Conservation (phyloP, 257 asterid genomes). For the Lavandula angustifolia region DNA sequence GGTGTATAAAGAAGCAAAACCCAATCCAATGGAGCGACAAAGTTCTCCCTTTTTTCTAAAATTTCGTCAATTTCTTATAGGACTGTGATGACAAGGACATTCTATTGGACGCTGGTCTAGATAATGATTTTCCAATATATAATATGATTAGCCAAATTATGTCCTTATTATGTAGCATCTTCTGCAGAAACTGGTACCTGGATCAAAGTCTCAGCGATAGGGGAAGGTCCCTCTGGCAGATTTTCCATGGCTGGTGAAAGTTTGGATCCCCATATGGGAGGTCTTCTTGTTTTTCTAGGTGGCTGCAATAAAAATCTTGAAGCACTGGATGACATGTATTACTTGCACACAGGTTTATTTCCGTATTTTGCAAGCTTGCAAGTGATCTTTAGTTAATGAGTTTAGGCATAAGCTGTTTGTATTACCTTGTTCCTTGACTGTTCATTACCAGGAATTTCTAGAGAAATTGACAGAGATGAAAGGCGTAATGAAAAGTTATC, state of each 20-base stretch:
- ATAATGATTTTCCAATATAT: slow-evolving; percentile 16
- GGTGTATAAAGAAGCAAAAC: too few species aligned
- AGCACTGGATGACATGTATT: slow-evolving; percentile 88
- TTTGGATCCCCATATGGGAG: slow-evolving; percentile 84
- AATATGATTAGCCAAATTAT: background rate
- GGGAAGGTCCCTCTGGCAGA: slow-evolving; percentile 88
- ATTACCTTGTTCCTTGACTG: background rate
- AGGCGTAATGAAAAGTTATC: slow-evolving; percentile 76
- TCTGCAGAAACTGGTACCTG: slow-evolving; percentile 73
- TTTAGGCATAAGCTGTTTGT: slow-evolving; percentile 22
- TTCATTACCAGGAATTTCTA: slow-evolving; percentile 58
- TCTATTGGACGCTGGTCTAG: background rate
- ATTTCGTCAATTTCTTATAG: too few species aligned
- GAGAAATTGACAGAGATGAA: slow-evolving; percentile 65
- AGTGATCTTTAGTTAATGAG: slow-evolving; percentile 27
- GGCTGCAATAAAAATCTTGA: slow-evolving; percentile 95
- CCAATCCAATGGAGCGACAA: too few species aligned
- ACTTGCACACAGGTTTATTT: slow-evolving; percentile 75
- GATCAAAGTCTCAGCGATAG: slow-evolving; percentile 64
- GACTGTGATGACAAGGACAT: too few species aligned
- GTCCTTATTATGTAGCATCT: slow-evolving; percentile 23
- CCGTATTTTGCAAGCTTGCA: slow-evolving; percentile 19
- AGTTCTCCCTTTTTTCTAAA: too few species aligned
- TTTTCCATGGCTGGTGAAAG: slow-evolving; percentile 95
- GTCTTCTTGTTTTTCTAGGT: slow-evolving; percentile 79